A percentile compares a stretch with the other conserved stretches of the same genome.
Evolutionary conservation across 805 yeast species (phyloP).

Genomic region (Tetrapisispora pingtungensis): DNA sequence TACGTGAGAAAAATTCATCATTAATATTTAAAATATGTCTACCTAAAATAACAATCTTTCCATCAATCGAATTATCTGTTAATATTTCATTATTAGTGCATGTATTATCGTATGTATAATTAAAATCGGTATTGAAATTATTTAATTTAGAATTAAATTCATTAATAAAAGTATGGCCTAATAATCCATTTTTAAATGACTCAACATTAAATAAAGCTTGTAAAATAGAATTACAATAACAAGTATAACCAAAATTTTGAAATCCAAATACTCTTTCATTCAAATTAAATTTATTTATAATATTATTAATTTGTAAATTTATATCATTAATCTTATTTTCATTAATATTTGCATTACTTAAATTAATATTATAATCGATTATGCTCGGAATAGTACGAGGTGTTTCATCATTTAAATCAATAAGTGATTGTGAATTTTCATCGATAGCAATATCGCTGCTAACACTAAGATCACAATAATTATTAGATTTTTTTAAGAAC

Average conservation of each 20-base stretch:
- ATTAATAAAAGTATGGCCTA: conserved; percentile 17
- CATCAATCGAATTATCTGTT: not conserved
- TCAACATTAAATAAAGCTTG: conserved; percentile 76
- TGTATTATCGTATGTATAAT: not conserved
- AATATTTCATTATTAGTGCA: too few species aligned
- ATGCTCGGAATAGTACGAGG: not conserved
- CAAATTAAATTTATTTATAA: not conserved
- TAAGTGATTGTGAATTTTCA: too few species aligned
- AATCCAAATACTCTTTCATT: conserved; percentile 52
- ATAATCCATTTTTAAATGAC: conserved; percentile 50
- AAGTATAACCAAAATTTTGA: conserved; percentile 84
- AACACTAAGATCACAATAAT: too few species aligned
- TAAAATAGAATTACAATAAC: conserved; percentile 87
- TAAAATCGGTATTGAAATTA: not conserved
- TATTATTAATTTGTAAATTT: not conserved
- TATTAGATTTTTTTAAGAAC: too few species aligned
- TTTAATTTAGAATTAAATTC: not conserved
- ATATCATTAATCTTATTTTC: not conserved
- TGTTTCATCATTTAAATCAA: too few species aligned
- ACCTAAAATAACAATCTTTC: not conserved
- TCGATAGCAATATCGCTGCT: too few species aligned
- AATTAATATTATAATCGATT: too few species aligned
- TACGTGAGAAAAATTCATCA: not conserved
- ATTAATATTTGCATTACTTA: too few species aligned
- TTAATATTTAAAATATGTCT: not conserved